Percentiles rank a stretch among this genome's conserved stretches.
Conservation (phyloP, 345 rosid genomes). For the Punica granatum region DNA sequence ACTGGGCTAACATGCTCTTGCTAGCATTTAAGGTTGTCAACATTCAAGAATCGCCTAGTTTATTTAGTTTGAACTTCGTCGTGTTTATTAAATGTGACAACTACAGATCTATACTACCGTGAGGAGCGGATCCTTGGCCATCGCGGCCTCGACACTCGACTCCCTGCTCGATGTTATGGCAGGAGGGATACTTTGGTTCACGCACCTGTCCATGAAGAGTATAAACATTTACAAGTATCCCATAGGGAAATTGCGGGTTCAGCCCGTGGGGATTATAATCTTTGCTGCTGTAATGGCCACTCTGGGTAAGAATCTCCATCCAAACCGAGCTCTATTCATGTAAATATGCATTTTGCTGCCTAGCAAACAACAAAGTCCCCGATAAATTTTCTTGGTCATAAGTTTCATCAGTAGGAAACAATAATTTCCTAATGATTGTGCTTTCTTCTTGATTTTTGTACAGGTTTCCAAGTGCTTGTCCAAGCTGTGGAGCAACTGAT, state of each 20-base stretch:
- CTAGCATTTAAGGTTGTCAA: constrained; percentile 54
- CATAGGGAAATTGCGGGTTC: constrained; percentile 93
- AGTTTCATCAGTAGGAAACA: not conserved
- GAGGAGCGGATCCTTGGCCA: constrained; percentile 83
- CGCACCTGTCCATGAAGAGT: constrained; percentile 79
- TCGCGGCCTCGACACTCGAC: constrained; percentile 94
- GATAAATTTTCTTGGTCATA: not conserved
- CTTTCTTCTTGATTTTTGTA: not conserved
- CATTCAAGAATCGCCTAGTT: too few relatives aligned
- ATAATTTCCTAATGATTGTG: not conserved
- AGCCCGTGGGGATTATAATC: constrained; percentile 85
- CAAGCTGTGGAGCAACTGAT: constrained; percentile 61
- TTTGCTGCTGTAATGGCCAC: constrained; percentile 98
- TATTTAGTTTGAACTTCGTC: too few relatives aligned
- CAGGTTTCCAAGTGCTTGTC: constrained; percentile 75
- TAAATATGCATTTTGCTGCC: too few relatives aligned
- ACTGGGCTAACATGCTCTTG: constrained; percentile 60
- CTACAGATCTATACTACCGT: constrained; percentile 72
- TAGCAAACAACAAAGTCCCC: too few relatives aligned
- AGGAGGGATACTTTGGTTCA: constrained; percentile 92
- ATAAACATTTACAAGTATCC: constrained; percentile 81
- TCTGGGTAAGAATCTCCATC: constrained; percentile 44
- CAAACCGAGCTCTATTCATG: too few relatives aligned
- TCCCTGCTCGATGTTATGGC: constrained; percentile 97
- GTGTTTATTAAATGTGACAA: too few relatives aligned